phyloP scores from a whole-genome alignment of 148 eudicot species.

The Suaeda aralocaspica region DNA sequence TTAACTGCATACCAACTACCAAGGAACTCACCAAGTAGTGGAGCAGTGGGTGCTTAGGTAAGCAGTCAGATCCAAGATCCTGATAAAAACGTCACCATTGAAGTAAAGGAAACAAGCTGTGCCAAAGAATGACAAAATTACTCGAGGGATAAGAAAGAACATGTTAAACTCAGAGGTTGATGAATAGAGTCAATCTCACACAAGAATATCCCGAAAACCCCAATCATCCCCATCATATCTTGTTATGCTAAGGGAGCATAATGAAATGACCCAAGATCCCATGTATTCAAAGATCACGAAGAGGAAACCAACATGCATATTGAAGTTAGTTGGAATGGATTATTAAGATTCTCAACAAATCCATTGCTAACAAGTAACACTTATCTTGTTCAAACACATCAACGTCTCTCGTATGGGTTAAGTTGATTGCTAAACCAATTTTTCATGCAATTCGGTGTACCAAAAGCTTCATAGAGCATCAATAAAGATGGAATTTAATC shows the following conservation, averaged over 20 bases:
- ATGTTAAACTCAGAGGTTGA: conserved; percentile 16
- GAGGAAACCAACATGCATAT: not conserved
- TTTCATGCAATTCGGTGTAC: no score
- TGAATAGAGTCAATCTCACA: conserved; percentile 9
- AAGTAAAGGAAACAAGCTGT: conserved; percentile 24
- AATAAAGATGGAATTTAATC: no score
- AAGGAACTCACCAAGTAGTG: conserved; percentile 54
- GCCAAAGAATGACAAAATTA: conserved; percentile 18
- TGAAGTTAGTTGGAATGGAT: not conserved
- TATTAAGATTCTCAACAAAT: not conserved
- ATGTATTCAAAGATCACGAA: not conserved
- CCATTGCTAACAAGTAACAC: not conserved
- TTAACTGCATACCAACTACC: not conserved
- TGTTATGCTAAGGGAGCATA: not conserved
- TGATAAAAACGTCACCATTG: conserved; percentile 62
- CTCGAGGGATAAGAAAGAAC: conserved; percentile 23
- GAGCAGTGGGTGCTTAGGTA: conserved; percentile 46
- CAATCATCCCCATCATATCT: not conserved
- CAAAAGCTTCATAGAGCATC: no score
- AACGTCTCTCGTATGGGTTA: not conserved
- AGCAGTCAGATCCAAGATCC: conserved; percentile 57
- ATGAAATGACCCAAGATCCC: not conserved
- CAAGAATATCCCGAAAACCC: not conserved
- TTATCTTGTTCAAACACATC: not conserved
- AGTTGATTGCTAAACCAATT: not conserved